A percentile compares a stretch with the other conserved stretches of the same genome.
Evolutionary conservation across 495 filamentous ascomycete species (phyloP).

Genomic region (Paragyromitra xinjiangensis): DNA sequence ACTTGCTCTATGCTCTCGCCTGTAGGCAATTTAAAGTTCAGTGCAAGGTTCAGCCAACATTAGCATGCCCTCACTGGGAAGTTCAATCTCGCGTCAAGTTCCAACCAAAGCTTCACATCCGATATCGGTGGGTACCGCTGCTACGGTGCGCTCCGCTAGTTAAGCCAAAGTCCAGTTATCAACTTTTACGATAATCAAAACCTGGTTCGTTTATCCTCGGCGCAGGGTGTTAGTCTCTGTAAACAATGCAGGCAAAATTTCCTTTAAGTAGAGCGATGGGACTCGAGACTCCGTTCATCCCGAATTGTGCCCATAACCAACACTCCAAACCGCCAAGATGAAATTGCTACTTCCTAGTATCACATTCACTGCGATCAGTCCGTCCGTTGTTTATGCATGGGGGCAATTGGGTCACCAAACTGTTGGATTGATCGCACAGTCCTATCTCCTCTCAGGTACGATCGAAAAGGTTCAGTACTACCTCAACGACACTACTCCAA

Average conservation of each 20-base stretch:
- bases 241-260: constrained; percentile 7
- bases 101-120: constrained; percentile 17
- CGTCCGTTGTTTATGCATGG: constrained; percentile 61
- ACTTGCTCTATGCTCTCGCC: constrained; percentile 5
- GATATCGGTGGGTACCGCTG: constrained; percentile 29
- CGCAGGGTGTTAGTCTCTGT: not conserved
- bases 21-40: constrained; percentile 13
- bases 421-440: constrained; percentile 61
- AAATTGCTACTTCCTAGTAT: constrained; percentile 22
- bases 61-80: constrained; percentile 22
- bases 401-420: constrained; percentile 70
- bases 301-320: constrained; percentile 2
- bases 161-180: constrained; percentile 4
- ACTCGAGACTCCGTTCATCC: not conserved
- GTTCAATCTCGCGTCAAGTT: not conserved
- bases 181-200: not conserved
- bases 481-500: constrained; percentile 63
- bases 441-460: constrained; percentile 61
- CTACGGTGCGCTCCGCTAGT: constrained; percentile 23
- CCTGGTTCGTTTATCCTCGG: constrained; percentile 2
- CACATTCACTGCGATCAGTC: constrained; percentile 1
- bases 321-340: constrained; percentile 23
- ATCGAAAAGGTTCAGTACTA: constrained; percentile 63
- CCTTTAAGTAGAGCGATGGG: constrained; percentile 28
- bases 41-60: constrained; percentile 8